phyloP scores from a whole-genome alignment of 1,284 basidiomycete genomes.

The Trametes pubescens region DNA sequence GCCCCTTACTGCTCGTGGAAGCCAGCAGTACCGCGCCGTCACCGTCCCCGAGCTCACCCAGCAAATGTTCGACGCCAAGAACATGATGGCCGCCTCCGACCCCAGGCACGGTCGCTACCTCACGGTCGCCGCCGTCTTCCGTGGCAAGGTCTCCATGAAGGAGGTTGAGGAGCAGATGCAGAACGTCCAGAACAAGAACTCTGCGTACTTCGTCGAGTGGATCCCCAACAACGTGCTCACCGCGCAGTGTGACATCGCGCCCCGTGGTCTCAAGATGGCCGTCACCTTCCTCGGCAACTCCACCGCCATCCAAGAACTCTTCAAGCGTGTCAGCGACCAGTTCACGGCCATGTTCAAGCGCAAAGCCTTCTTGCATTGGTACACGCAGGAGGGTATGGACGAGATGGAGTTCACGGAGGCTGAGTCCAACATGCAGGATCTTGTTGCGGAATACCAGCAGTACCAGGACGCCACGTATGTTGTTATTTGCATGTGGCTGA shows the following conservation, averaged over 20 bases:
- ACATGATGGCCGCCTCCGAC: conserved; percentile 98
- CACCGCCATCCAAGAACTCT: conserved; percentile 96
- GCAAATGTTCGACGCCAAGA: conserved; percentile 99
- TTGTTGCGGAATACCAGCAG: conserved; percentile 95
- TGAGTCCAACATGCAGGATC: conserved; percentile 96
- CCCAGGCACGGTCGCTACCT: conserved; percentile 95
- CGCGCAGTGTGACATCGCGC: conserved; percentile 96
- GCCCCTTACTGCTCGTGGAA: conserved; percentile 92
- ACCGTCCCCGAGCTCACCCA: conserved; percentile 96
- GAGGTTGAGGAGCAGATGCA: conserved; percentile 99
- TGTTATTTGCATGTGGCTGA: neutral
- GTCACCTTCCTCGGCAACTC: conserved; percentile 98
- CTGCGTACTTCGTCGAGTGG: conserved; percentile 98
- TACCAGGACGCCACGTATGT: conserved; percentile 95
- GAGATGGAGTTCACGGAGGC: conserved; percentile 99
- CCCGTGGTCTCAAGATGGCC: conserved; percentile 93
- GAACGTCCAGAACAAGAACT: conserved; percentile 97
- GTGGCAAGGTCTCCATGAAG: conserved; percentile 98
- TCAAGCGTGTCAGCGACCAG: conserved; percentile 97
- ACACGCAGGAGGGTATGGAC: conserved; percentile 99
- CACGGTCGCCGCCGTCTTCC: conserved; percentile 96
- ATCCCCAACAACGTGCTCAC: conserved; percentile 98
- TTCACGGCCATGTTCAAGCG: conserved; percentile 99
- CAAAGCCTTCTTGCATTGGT: conserved; percentile 99
- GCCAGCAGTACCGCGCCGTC: conserved; percentile 94